A percentile compares a stretch with the other conserved stretches of the same genome.
phyloP scores from a whole-genome alignment of 1,284 basidiomycete genomes.

The Trametes versicolor region DNA sequence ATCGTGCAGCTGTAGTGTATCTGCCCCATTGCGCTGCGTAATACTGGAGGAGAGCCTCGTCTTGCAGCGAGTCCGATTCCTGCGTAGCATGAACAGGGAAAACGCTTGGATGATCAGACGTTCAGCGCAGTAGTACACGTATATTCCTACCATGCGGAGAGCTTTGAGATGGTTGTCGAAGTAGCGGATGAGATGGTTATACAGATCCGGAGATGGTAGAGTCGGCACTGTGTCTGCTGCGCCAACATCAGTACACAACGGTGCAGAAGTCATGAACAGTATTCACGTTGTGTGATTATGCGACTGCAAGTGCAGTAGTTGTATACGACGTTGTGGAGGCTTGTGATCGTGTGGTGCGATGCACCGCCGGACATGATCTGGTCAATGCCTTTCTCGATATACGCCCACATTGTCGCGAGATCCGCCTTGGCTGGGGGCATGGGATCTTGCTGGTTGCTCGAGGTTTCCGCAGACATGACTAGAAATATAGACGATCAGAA shows the following conservation, averaged over 20 bases:
- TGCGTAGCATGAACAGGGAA: constrained; percentile 48
- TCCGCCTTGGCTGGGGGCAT: constrained; percentile 77
- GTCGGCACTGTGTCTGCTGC: constrained; percentile 92
- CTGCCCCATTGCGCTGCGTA: constrained; percentile 96
- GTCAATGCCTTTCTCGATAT: constrained; percentile 90
- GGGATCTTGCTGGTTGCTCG: constrained; percentile 39
- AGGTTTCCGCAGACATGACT: constrained; percentile 39
- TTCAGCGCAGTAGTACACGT: constrained; percentile 23
- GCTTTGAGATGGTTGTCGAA: constrained; percentile 82
- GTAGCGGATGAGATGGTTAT: constrained; percentile 89
- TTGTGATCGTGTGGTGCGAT: constrained; percentile 93
- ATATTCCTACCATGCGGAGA: constrained; percentile 66
- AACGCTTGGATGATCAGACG: constrained; percentile 23
- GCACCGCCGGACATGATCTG: constrained; percentile 96
- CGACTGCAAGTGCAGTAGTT: constrained; percentile 90
- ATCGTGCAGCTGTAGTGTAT: constrained; percentile 96
- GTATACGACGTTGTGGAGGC: constrained; percentile 93
- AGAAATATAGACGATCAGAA: not conserved
- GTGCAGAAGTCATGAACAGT: constrained; percentile 22
- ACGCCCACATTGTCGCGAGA: constrained; percentile 88
- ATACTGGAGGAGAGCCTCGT: constrained; percentile 90
- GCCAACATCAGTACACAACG: constrained; percentile 35
- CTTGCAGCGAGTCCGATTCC: constrained; percentile 84
- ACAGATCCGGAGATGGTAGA: constrained; percentile 94
- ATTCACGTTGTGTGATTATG: constrained; percentile 69